A percentile compares a stretch with the other conserved stretches of the same genome.
These are phyloP conservation scores for Solanum chiquidenum DNA, from an alignment of 257 asterid species.

Conservation along the genomic window DNA sequence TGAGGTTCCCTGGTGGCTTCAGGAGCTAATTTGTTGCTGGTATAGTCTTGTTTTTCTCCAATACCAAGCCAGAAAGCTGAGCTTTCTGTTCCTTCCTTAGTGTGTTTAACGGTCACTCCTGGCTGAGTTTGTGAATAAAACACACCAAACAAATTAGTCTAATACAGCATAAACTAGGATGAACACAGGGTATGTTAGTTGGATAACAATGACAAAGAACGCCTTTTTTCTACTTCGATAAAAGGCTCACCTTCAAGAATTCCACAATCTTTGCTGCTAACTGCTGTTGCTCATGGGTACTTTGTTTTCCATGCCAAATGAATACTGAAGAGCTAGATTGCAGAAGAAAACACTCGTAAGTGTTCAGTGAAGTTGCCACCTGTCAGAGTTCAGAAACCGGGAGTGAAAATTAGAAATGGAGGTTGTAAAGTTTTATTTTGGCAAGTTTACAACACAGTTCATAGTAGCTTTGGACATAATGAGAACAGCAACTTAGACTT, in stretches of 20 bases:
- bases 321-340: conserved; percentile 74
- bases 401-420: neutral
- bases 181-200: neutral
- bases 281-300: conserved; percentile 89
- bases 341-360: conserved; percentile 80
- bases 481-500: neutral
- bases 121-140: conserved; percentile 35
- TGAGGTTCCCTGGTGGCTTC: conserved; percentile 75
- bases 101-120: conserved; percentile 56
- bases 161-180: neutral
- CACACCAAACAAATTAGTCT: neutral
- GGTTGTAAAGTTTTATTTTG: neutral
- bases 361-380: conserved; percentile 76
- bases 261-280: conserved; percentile 68
- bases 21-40: conserved; percentile 53
- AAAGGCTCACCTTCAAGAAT: conserved; percentile 61
- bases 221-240: neutral
- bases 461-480: neutral
- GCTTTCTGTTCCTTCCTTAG: conserved; percentile 96
- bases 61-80: conserved; percentile 89
- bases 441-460: neutral
- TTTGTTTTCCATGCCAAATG: conserved; percentile 89
- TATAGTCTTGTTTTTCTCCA: conserved; percentile 78
- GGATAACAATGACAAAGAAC: neutral
- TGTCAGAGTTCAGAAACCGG: conserved; percentile 9